phyloP scores from a whole-genome alignment of 2,329 filamentous ascomycete genomes.

The Coniella vitis region DNA sequence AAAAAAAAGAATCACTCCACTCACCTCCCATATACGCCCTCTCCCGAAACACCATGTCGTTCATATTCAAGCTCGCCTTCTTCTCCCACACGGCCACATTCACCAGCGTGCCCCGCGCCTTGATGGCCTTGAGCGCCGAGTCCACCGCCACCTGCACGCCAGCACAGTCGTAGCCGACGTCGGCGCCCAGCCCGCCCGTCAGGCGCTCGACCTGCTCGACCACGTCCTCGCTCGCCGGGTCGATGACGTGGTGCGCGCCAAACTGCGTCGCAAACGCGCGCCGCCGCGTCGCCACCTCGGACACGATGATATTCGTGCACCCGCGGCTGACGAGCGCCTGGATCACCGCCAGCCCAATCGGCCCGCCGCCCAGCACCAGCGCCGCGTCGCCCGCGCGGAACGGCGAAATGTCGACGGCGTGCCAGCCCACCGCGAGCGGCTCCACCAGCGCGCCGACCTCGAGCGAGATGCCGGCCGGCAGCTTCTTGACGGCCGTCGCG shows the following conservation, averaged over 20 bases:
- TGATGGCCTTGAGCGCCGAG: conserved; percentile 19
- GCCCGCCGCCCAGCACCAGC: conserved; percentile 54
- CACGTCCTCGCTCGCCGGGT: conserved; percentile 17
- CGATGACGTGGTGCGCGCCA: conserved; percentile 34
- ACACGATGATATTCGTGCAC: conserved; percentile 48
- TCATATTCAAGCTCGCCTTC: conserved; percentile 14
- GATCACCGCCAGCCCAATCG: conserved; percentile 55
- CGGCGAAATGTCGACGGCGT: conserved; percentile 35
- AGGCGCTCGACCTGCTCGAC: conserved; percentile 13
- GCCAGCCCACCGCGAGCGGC: conserved; percentile 58
- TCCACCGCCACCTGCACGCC: conserved; percentile 18
- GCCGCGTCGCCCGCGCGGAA: conserved; percentile 34
- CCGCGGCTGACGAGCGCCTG: conserved; percentile 49
- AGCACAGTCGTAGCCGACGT: conserved; percentile 21
- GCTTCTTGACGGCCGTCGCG: conserved; percentile 35
- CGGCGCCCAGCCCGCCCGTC: conserved; percentile 17
- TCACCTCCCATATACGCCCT: conserved; percentile 18
- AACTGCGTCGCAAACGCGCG: conserved; percentile 45
- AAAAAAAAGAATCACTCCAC: too few relatives aligned
- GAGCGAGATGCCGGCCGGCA: conserved; percentile 44
- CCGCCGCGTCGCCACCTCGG: conserved; percentile 45
- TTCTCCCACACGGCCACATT: conserved; percentile 24
- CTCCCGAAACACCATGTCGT: conserved; percentile 14
- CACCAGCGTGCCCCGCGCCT: conserved; percentile 20
- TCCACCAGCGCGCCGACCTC: conserved; percentile 54